Base-by-base conservation (phyloP, 306 rosid species). In the Pueraria montana region DNA sequence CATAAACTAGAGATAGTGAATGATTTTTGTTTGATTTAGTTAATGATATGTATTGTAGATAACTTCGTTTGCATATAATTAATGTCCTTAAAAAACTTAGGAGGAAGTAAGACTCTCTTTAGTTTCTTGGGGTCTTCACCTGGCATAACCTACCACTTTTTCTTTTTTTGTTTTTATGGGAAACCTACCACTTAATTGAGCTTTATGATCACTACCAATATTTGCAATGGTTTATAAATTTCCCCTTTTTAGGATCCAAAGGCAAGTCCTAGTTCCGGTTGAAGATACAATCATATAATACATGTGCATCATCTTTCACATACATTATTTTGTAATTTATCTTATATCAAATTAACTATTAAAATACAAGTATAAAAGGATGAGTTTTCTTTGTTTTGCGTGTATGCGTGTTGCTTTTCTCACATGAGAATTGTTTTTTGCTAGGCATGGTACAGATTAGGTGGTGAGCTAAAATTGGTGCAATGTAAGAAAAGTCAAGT, bases 141-240 rank as follows among this genome's bases (percentile, higher is more conserved):
- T n/a, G n/a, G n/a, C n/a, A n/a, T n/a, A 83, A 81, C 82, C 50
- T 59, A 69, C 64, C 32, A 66, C 34, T 78, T 38, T n/a, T n/a
- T n/a, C n/a, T n/a, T n/a, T n/a, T n/a, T n/a, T n/a, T n/a, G n/a
- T n/a, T n/a, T n/a, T n/a, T n/a, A n/a, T n/a, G n/a, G n/a, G n/a
- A n/a, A n/a, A n/a, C n/a, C n/a, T n/a, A n/a, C 34, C 3, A 4
- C 7, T 38, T 26, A 30, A 71, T 46, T 17, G 12, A 72, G 26
- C 30, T 82, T 38, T 21, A 72, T 59, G 36, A 65, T 80, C 78
- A 71, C 56, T 55, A 18, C 77, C 81, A 71, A 74, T 74, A 85
- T 83, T 74, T 80, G 76, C 81, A 43, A 32, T 49, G 66, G 64
- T 78, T 79, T 48, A 23, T 72, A 46, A 45, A 80, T 46, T 58